Conservation (phyloP, 2,329 filamentous ascomycete species). For the Penicillium janthinellum region DNA sequence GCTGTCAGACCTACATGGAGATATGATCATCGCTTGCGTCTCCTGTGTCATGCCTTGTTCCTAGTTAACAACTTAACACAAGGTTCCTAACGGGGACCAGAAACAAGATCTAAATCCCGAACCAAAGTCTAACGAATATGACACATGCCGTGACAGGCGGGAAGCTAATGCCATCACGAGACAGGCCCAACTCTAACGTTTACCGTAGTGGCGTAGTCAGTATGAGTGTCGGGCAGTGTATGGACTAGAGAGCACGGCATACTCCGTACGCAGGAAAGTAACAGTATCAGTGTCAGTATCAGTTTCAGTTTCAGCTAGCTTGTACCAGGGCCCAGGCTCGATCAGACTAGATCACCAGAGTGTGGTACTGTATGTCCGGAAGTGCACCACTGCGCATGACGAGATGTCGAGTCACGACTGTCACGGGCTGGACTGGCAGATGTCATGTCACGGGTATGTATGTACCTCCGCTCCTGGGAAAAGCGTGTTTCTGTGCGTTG, state of each 20-base stretch:
- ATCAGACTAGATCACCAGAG: not conserved
- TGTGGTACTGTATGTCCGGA: not conserved
- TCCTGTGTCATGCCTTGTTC: not conserved
- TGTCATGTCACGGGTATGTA: constrained; percentile 8
- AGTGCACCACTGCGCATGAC: not conserved
- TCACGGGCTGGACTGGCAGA: not conserved
- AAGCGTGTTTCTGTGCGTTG: constrained; percentile 4
- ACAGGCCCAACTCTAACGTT: not conserved
- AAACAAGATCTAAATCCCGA: not conserved
- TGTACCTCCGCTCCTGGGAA: constrained; percentile 11
- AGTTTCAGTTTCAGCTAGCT: too few relatives aligned
- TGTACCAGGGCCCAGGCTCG: not conserved
- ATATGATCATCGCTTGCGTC: not conserved
- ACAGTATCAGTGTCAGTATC: too few relatives aligned
- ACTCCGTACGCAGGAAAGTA: not conserved
- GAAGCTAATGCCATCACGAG: not conserved
- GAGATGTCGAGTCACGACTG: too few relatives aligned
- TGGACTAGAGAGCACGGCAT: not conserved
- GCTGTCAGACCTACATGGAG: not conserved
- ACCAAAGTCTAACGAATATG: not conserved
- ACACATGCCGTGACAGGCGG: not conserved
- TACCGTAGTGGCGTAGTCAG: not conserved
- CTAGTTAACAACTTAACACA: not conserved
- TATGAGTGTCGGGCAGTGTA: too few relatives aligned
- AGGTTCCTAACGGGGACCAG: not conserved